These are phyloP conservation scores for Plicaturopsis crispa DNA, from an alignment of 768 basidiomycete species.

Conservation along the genomic window DNA sequence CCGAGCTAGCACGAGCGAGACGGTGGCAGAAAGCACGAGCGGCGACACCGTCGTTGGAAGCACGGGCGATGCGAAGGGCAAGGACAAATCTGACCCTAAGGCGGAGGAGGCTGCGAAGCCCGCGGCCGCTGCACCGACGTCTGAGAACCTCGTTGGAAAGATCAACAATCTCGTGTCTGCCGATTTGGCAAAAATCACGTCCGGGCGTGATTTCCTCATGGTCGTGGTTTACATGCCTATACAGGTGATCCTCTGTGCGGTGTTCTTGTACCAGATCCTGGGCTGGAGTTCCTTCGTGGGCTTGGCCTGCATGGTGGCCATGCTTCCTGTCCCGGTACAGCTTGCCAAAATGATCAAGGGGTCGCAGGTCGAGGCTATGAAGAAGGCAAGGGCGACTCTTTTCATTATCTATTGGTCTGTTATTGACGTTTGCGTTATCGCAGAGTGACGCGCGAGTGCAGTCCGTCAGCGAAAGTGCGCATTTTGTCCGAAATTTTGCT, in stretches of 20 bases:
- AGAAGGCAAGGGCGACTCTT: slow-evolving; percentile 16
- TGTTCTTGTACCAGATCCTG: slow-evolving; percentile 22
- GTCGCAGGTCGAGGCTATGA: slow-evolving; percentile 29
- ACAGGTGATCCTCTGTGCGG: slow-evolving; percentile 12
- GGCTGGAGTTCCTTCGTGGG: slow-evolving; percentile 36
- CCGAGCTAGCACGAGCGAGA: too few species aligned
- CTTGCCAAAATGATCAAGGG: slow-evolving; percentile 25
- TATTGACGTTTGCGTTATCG: neutral
- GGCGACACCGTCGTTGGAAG: too few species aligned
- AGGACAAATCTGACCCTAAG: too few species aligned
- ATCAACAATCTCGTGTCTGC: slow-evolving; percentile 73
- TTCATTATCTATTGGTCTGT: neutral
- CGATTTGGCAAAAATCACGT: slow-evolving; percentile 30
- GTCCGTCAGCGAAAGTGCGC: slow-evolving; percentile 35
- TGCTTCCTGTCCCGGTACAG: slow-evolving; percentile 36
- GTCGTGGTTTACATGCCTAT: slow-evolving; percentile 16
- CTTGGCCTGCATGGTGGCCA: slow-evolving; percentile 30
- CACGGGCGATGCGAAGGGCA: too few species aligned
- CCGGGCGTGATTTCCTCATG: slow-evolving; percentile 11
- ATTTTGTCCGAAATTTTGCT: slow-evolving; percentile 27
- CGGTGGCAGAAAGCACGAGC: too few species aligned
- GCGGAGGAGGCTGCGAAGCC: too few species aligned
- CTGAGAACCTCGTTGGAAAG: slow-evolving; percentile 54
- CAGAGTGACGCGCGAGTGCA: slow-evolving; percentile 40
- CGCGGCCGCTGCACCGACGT: too few species aligned